Evolutionary conservation across 2,329 filamentous ascomycete genomes (phyloP), one percentile per base, ranked within the genome.

Genomic region (Microsporum audouinii): DNA sequence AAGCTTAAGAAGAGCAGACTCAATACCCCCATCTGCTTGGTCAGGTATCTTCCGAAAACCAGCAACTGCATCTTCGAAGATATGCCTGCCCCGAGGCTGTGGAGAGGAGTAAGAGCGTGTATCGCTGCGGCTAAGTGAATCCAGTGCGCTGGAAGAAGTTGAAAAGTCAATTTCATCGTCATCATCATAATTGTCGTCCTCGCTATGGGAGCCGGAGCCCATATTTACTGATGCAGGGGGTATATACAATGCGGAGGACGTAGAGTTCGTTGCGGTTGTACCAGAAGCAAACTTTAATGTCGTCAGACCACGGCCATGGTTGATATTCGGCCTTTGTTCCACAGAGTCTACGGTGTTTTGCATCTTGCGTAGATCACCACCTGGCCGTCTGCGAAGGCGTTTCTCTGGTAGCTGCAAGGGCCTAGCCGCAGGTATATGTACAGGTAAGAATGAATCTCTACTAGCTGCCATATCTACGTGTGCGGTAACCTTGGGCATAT

Each of bases 1-100:
- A 0, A 99, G 80, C 69, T 97, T 99, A 67, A 91, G 76, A 58
- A 99, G 73, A 0, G 94, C 89, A n/a, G 91, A 91, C 70, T 97
- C 94, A 31, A 97, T 86, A 10, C 92, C 92, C 5, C 90, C 90
- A 69, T 95, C 89, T 53, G 87, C 86, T 63, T 95, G 89, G 69
- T 96, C 91, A 0, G 92, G 90, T 31, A 97, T 89, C 60, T 88
- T 86, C 1, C 91, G 89, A 60, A 99, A 83, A 67, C 89, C 89
- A 62, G 91, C 86, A 0, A 95, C 89, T 68, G 95, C 91, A 2
- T 83, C 87, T 72, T 97, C 90, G 67, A 97, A 96, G 0, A 91
- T 96, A 1, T 81, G 80, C 51, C 82, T 75, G 17, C 84, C 63
- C 59, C 82, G 79, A 63, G 82, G 79, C 27, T 41, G 39, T 36